Conservation (phyloP, 2,329 filamentous ascomycete species). For the Xylaria sp. region DNA sequence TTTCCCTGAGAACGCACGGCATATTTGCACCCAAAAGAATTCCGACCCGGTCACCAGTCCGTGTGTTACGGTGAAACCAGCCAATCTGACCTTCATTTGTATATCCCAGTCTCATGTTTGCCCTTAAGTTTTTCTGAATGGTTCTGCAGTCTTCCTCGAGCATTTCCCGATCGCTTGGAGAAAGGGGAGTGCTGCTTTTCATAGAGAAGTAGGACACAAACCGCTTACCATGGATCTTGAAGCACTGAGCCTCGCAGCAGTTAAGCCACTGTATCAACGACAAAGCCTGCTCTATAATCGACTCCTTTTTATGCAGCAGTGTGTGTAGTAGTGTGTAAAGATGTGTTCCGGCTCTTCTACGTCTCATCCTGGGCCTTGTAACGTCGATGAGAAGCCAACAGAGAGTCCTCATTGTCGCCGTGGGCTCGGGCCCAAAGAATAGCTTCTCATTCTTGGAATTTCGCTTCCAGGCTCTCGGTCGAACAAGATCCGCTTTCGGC, state of each 20-base stretch:
- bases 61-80: conserved; percentile 31
- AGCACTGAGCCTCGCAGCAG: conserved; percentile 32
- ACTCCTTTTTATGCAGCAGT: conserved; percentile 23
- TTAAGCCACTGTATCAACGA: conserved; percentile 33
- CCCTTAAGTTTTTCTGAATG: conserved; percentile 27
- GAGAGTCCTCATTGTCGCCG: conserved; percentile 18
- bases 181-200: conserved; percentile 23
- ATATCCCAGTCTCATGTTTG: conserved; percentile 35
- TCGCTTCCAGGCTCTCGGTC: conserved; percentile 30
- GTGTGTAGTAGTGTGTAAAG: conserved; percentile 25
- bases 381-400: conserved; percentile 37
- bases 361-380: conserved; percentile 24
- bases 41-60: conserved; percentile 28
- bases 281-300: conserved; percentile 25
- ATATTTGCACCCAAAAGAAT: conserved; percentile 34
- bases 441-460: conserved; percentile 26
- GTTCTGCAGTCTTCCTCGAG: conserved; percentile 26
- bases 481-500: conserved; percentile 15
- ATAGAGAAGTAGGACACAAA: conserved; percentile 29
- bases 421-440: conserved; percentile 23
- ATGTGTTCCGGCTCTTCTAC: conserved; percentile 19
- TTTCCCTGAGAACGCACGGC: conserved; percentile 34
- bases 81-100: conserved; percentile 32
- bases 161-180: conserved; percentile 4
- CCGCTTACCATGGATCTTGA: conserved; percentile 27